A percentile compares a stretch with the other conserved stretches of the same genome.
phyloP scores from a whole-genome alignment of 2,329 filamentous ascomycete species.

The Scorias spongiosa region DNA sequence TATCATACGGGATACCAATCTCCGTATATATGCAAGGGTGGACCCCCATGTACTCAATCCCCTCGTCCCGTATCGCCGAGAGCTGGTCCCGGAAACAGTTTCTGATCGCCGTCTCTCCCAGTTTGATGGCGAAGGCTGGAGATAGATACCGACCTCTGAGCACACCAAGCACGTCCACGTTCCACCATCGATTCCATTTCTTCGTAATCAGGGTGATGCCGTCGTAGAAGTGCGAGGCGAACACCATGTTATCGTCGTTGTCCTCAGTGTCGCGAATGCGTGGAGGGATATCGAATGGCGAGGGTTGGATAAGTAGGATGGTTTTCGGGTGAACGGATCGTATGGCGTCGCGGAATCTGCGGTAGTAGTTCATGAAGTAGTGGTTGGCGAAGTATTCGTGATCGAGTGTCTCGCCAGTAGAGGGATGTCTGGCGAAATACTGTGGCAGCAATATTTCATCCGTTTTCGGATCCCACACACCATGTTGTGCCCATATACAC shows the following conservation, averaged over 20 bases:
- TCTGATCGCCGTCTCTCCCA: conserved; percentile 84
- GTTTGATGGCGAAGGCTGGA: conserved; percentile 79
- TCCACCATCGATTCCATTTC: conserved; percentile 96
- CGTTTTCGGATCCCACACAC: conserved; percentile 73
- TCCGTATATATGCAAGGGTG: conserved; percentile 86
- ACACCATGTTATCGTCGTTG: conserved; percentile 80
- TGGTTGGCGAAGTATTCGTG: conserved; percentile 80
- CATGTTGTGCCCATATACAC: conserved; percentile 93
- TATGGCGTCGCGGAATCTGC: conserved; percentile 59
- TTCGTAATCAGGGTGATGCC: conserved; percentile 94
- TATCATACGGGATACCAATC: conserved; percentile 96
- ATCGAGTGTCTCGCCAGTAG: conserved; percentile 56
- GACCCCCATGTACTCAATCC: conserved; percentile 70
- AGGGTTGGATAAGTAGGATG: conserved; percentile 81
- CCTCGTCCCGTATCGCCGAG: conserved; percentile 67
- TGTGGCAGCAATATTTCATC: conserved; percentile 69
- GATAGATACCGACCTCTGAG: conserved; percentile 76
- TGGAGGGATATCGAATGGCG: conserved; percentile 82
- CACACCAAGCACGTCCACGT: conserved; percentile 87
- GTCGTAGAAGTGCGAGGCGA: conserved; percentile 92
- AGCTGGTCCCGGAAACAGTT: conserved; percentile 88
- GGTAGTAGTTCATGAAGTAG: conserved; percentile 79
- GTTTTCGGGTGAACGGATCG: conserved; percentile 61
- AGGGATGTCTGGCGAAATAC: conserved; percentile 72
- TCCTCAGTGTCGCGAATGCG: conserved; percentile 73